Conservation (phyloP, 805 yeast species). For the Candida chilensis region DNA sequence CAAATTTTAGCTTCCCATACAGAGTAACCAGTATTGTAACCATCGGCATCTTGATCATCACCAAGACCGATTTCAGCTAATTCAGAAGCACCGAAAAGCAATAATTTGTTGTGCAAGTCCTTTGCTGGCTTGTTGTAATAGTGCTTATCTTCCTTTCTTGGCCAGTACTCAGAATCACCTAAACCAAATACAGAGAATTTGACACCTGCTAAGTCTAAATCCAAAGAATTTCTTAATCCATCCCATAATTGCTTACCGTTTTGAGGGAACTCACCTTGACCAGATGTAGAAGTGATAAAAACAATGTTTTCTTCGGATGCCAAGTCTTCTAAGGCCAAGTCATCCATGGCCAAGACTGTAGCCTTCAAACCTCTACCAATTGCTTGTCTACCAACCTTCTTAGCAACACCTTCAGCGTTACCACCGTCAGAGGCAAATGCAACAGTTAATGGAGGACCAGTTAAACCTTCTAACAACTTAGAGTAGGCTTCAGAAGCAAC, state of each 20-base stretch:
- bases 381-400: constrained; percentile 70
- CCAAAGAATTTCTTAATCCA: constrained; percentile 48
- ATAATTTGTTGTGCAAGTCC: constrained; percentile 60
- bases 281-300: constrained; percentile 67
- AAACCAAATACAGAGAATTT: constrained; percentile 62
- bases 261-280: constrained; percentile 83
- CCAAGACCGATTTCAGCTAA: constrained; percentile 78
- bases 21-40: constrained; percentile 83
- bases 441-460: constrained; percentile 86
- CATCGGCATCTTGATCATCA: constrained; percentile 97
- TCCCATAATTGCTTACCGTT: constrained; percentile 79
- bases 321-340: constrained; percentile 62
- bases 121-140: constrained; percentile 87
- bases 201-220: constrained; percentile 52
- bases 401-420: constrained; percentile 75
- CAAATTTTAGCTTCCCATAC: constrained; percentile 81
- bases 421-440: constrained; percentile 93
- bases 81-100: constrained; percentile 64
- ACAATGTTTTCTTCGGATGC: constrained; percentile 62
- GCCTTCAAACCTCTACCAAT: constrained; percentile 71
- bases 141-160: constrained; percentile 89
- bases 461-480: constrained; percentile 72
- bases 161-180: constrained; percentile 91
- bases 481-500: constrained; percentile 73
- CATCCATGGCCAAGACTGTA: constrained; percentile 61